Evolutionary conservation across 805 yeast species (phyloP).

Genomic region (Zygoascus biomembranicola): DNA sequence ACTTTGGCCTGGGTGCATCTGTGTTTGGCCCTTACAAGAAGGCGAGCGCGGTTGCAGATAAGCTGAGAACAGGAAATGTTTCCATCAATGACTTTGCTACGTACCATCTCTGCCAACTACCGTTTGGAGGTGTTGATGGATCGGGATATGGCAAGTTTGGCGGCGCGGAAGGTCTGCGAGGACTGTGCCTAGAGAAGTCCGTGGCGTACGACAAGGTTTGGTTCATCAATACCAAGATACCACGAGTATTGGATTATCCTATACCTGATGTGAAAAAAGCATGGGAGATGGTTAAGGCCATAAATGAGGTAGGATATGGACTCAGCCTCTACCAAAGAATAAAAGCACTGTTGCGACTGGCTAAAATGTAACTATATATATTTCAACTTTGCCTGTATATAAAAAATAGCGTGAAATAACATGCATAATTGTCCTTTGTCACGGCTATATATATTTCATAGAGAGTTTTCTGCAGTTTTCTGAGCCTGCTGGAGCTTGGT

Average conservation of each 20-base stretch:
- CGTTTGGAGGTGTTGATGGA: constrained; percentile 90
- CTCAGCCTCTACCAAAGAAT: constrained; percentile 50
- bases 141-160: constrained; percentile 98
- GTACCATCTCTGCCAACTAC: constrained; percentile 88
- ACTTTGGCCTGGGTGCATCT: constrained; percentile 87
- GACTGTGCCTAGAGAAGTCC: constrained; percentile 79
- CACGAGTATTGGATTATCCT: constrained; percentile 88
- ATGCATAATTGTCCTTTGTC: too few species aligned
- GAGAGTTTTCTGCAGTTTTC: not conserved
- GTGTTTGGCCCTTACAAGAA: constrained; percentile 55
- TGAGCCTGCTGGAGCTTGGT: not conserved
- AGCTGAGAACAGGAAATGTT: constrained; percentile 76
- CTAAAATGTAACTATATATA: constrained; percentile 1
- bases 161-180: constrained; percentile 93
- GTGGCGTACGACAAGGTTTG: constrained; percentile 71
- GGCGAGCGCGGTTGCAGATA: constrained; percentile 55
- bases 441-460: not conserved
- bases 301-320: constrained; percentile 76
- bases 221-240: constrained; percentile 69
- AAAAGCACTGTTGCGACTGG: constrained; percentile 14
- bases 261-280: constrained; percentile 72
- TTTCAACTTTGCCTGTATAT: not conserved
- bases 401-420: not conserved
- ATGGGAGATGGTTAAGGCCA: constrained; percentile 76
- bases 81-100: constrained; percentile 98